Evolutionary conservation across 768 basidiomycete species (phyloP).

Genomic region (Leccinum subgranulosum): DNA sequence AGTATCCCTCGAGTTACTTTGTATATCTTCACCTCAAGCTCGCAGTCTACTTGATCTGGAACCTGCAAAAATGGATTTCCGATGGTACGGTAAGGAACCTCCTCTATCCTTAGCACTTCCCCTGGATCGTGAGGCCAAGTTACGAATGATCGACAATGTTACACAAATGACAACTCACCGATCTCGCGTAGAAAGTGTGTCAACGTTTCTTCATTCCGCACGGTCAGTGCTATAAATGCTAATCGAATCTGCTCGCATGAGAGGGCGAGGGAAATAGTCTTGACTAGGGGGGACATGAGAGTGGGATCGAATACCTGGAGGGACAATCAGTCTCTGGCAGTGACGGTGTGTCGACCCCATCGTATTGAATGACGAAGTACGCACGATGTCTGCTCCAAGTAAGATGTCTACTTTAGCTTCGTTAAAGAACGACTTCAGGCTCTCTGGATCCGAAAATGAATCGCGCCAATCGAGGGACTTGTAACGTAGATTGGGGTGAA

Average conservation of each 20-base stretch:
- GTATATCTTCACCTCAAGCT: slow-evolving; percentile 20
- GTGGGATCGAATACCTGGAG: slow-evolving; percentile 65
- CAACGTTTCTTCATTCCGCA: slow-evolving; percentile 56
- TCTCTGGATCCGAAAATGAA: slow-evolving; percentile 38
- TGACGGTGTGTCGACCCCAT: not conserved
- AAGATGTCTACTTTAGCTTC: slow-evolving; percentile 53
- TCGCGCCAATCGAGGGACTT: slow-evolving; percentile 64
- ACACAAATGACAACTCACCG: slow-evolving; percentile 16
- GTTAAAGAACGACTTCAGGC: slow-evolving; percentile 29
- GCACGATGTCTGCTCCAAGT: slow-evolving; percentile 68
- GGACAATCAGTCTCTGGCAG: not conserved
- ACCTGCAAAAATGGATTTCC: slow-evolving; percentile 23
- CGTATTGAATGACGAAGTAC: slow-evolving; percentile 10
- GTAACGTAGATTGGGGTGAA: slow-evolving; percentile 44
- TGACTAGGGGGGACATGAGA: slow-evolving; percentile 55
- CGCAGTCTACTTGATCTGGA: slow-evolving; percentile 32
- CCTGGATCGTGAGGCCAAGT: slow-evolving; percentile 9
- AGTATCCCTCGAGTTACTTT: slow-evolving; percentile 31
- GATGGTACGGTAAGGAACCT: slow-evolving; percentile 15
- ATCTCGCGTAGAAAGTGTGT: slow-evolving; percentile 40
- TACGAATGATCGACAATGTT: not conserved
- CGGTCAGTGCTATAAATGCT: slow-evolving; percentile 39
- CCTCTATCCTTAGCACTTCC: slow-evolving; percentile 25
- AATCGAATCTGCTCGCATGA: slow-evolving; percentile 12
- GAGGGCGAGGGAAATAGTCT: slow-evolving; percentile 39